Evolutionary conservation across 2,329 filamentous ascomycete species (phyloP), one percentile per base, ranked within the genome.

Genomic region (Piedraia hortae): DNA sequence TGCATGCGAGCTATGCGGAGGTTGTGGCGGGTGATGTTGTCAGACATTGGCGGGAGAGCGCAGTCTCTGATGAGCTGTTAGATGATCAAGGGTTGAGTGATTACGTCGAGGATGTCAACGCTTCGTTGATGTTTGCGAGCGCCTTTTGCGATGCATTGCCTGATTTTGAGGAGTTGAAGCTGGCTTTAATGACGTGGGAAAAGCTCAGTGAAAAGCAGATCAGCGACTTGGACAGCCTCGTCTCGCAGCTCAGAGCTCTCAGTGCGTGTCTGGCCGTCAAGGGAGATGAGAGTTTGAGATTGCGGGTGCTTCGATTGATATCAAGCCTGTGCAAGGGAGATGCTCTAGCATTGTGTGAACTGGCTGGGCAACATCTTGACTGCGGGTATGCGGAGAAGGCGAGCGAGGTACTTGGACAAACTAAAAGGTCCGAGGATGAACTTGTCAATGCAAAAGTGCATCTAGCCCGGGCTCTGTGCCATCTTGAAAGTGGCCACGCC

Each of bases 371-470:
- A 29, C 61, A 64, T 34, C 47, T 62, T 19, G 49, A 53, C 4
- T 48, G 69, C 28, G 66, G 64, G 13, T 61, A 66, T 32, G 56
- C 56, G 21, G 56, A 55, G 19, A 60, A 59, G 34, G 61, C 64
- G 20, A 53, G 52, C 4, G 36, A 53, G 4, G 41, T 55, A 2
- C 52, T 91, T 9, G 51, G 56, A 1, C 54, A 57, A 24, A n/a
- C n/a, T n/a, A n/a, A n/a, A n/a, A n/a, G n/a, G n/a, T n/a, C n/a
- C n/a, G n/a, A n/a, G n/a, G n/a, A n/a, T n/a, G n/a, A n/a, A n/a
- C n/a, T n/a, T n/a, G 62, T 64, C 3, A 56, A 65, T 29, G 43
- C 48, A 10, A 50, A 53, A 15, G 30, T 29, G 11, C 19, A 30
- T 8, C 10, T 40, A 4, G 26, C 26, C 12, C 19, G 19, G 10